Evolutionary conservation across 495 filamentous ascomycete genomes (phyloP).

Genomic region (Hyphodiscus hymeniophilus): DNA sequence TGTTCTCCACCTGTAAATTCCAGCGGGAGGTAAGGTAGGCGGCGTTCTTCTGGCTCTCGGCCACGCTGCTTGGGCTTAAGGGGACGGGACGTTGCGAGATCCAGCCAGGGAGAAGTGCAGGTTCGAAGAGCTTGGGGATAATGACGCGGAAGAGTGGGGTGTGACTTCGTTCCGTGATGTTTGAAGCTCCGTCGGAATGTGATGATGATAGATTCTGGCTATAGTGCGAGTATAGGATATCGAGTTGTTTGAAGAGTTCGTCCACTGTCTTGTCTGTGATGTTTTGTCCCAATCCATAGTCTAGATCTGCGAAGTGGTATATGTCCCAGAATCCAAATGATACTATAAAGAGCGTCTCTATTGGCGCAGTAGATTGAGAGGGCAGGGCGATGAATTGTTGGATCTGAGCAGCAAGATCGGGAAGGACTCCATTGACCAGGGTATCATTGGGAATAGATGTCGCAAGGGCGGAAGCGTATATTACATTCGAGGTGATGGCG

Average conservation of each 20-base stretch:
- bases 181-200: background rate
- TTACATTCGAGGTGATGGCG: constrained; percentile 25
- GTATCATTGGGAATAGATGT: constrained; percentile 6
- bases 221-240: constrained; percentile 32
- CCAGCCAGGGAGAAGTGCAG: constrained; percentile 37
- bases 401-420: constrained; percentile 35
- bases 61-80: constrained; percentile 14
- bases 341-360: constrained; percentile 37
- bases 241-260: constrained; percentile 32
- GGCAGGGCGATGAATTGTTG: constrained; percentile 29
- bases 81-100: constrained; percentile 11
- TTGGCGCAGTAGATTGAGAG: constrained; percentile 8
- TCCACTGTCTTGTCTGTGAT: constrained; percentile 15
- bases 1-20: constrained; percentile 13
- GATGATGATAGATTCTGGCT: constrained; percentile 23
- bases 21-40: constrained; percentile 15
- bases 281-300: constrained; percentile 28
- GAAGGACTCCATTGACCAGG: constrained; percentile 8
- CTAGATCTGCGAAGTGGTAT: constrained; percentile 35
- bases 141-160: constrained; percentile 29
- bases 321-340: constrained; percentile 41
- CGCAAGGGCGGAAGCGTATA: constrained; percentile 4
- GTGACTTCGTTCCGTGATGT: background rate
- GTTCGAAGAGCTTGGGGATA: constrained; percentile 36
- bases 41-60: constrained; percentile 21